These are phyloP conservation scores for Simplicillium sp. DNA, from an alignment of 2,329 filamentous ascomycete species.

Conservation along the genomic window DNA sequence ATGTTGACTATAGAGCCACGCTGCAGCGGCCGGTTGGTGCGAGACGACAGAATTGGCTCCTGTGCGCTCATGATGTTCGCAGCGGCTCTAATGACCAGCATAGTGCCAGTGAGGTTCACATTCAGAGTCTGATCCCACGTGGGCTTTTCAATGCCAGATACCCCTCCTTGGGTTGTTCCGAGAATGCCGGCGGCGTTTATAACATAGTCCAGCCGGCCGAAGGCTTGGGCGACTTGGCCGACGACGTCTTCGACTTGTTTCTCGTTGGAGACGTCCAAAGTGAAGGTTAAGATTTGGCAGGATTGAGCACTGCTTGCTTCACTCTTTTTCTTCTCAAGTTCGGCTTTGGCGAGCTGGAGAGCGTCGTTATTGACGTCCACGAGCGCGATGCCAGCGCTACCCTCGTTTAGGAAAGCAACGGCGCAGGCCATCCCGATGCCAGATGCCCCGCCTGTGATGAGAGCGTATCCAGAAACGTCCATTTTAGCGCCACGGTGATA, in stretches of 20 bases:
- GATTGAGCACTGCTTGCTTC: conserved; percentile 21
- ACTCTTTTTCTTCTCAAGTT: no score
- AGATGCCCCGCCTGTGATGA: no score
- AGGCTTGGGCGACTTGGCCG: conserved; percentile 18
- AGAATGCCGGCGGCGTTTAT: conserved; percentile 47
- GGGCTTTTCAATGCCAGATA: conserved; percentile 13
- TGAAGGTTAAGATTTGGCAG: conserved; percentile 18
- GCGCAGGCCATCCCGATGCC: conserved; percentile 47
- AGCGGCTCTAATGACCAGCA: conserved; percentile 34
- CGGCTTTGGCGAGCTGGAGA: conserved; percentile 14
- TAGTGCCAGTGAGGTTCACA: conserved; percentile 45
- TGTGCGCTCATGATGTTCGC: conserved; percentile 36
- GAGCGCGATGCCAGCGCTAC: conserved; percentile 41
- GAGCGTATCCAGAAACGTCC: no score
- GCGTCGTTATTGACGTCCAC: conserved; percentile 38
- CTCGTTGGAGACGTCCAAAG: conserved; percentile 39
- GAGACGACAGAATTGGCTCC: conserved; percentile 19
- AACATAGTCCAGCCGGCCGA: conserved; percentile 43
- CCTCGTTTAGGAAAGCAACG: conserved; percentile 36
- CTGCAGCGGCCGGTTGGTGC: conserved; percentile 25
- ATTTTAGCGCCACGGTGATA: no score
- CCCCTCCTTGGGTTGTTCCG: conserved; percentile 13
- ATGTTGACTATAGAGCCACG: conserved; percentile 41
- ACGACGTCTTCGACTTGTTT: conserved; percentile 29
- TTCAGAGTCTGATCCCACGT: conserved; percentile 39